These are phyloP conservation scores for Cordyceps sp. DNA, from an alignment of 2,329 filamentous ascomycete species.

Conservation along the genomic window DNA sequence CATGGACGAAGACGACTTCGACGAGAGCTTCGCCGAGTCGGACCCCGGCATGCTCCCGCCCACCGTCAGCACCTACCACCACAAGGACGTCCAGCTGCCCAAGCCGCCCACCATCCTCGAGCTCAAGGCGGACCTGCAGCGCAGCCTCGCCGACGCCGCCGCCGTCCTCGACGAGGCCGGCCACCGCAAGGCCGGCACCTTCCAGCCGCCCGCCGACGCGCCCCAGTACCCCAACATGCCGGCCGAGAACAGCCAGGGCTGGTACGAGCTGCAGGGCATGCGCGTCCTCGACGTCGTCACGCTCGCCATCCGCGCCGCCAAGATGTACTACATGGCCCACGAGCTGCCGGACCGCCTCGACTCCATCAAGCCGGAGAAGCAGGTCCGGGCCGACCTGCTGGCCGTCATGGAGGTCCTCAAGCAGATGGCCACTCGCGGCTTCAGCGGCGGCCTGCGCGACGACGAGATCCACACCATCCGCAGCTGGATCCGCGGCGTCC, in stretches of 20 bases:
- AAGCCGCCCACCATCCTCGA: slow-evolving; percentile 72
- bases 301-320: slow-evolving; percentile 85
- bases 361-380: slow-evolving; percentile 72
- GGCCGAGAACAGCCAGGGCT: slow-evolving; percentile 41
- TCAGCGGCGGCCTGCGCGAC: slow-evolving; percentile 62
- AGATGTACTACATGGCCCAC: slow-evolving; percentile 91
- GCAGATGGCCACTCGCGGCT: slow-evolving; percentile 76
- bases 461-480: slow-evolving; percentile 65
- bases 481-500: slow-evolving; percentile 65
- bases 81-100: slow-evolving; percentile 63
- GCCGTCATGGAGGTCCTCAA: slow-evolving; percentile 82
- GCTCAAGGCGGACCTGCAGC: slow-evolving; percentile 51
- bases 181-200: slow-evolving; percentile 16
- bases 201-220: slow-evolving; percentile 10
- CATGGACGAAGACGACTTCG: slow-evolving; percentile 21
- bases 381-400: slow-evolving; percentile 70
- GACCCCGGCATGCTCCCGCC: slow-evolving; percentile 82
- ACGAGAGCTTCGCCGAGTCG: slow-evolving; percentile 41
- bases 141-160: slow-evolving; percentile 51
- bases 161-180: slow-evolving; percentile 48
- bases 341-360: slow-evolving; percentile 74
- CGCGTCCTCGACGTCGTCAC: slow-evolving; percentile 87
- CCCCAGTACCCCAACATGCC: slow-evolving; percentile 20
- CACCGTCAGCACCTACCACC: slow-evolving; percentile 88
- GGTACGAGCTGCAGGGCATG: slow-evolving; percentile 80